Conservation (phyloP, 2,329 filamentous ascomycete genomes). For the Paecilomyces variotii region DNA sequence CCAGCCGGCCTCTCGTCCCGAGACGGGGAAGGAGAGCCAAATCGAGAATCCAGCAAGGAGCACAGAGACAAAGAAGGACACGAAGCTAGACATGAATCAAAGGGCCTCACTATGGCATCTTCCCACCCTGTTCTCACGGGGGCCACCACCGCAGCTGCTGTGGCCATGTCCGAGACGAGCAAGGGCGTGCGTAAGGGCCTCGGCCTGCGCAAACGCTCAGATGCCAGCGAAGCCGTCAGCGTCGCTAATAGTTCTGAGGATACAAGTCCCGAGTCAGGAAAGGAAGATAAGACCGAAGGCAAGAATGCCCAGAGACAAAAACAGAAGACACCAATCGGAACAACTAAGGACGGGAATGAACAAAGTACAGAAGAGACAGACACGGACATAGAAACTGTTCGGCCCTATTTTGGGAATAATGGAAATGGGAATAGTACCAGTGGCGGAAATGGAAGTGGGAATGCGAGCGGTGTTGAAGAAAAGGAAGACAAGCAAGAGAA, state of each 20-base stretch:
- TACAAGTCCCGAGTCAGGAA: conserved; percentile 8
- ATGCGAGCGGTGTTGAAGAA: neutral
- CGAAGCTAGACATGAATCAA: conserved; percentile 15
- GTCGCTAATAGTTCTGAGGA: conserved; percentile 59
- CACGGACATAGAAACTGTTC: neutral
- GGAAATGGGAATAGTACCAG: neutral
- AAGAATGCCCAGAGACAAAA: conserved; percentile 14
- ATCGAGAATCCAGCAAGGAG: neutral
- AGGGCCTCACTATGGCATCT: conserved; percentile 1
- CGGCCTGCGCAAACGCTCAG: conserved; percentile 58
- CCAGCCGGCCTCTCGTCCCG: conserved; percentile 4
- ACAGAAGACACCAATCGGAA: conserved; percentile 11
- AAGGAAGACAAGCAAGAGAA: neutral
- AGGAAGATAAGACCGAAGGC: conserved; percentile 15
- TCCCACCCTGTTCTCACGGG: conserved; percentile 6
- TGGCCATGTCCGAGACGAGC: conserved; percentile 3
- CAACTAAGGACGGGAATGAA: conserved; percentile 24
- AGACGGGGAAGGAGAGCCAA: conserved; percentile 3
- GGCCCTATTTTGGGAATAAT: conserved; percentile 21
- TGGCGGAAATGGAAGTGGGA: neutral
- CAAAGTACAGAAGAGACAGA: neutral
- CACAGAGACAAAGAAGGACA: neutral
- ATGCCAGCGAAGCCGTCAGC: conserved; percentile 60
- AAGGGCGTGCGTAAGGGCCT: conserved; percentile 50
- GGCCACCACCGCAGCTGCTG: conserved; percentile 2